Conservation (phyloP, 1,139 yeast genomes). For the Chernovozyma sophiae-reginae region DNA sequence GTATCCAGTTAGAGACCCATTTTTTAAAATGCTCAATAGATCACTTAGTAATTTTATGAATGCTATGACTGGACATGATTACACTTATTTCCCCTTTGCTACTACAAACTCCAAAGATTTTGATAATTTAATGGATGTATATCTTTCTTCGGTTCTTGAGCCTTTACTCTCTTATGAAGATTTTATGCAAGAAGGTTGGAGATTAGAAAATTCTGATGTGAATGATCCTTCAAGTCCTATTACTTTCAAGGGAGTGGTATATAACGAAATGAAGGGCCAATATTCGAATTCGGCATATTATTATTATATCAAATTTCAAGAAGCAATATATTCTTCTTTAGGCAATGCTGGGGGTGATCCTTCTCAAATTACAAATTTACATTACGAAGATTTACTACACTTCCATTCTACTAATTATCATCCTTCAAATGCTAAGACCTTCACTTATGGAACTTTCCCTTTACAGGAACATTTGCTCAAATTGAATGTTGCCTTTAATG, state of each 20-base stretch:
- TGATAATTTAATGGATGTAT: conserved; percentile 80
- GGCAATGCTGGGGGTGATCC: conserved; percentile 98
- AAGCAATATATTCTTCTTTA: conserved; percentile 78
- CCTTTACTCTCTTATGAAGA: conserved; percentile 79
- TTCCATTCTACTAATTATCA: conserved; percentile 78
- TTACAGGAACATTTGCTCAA: conserved; percentile 58
- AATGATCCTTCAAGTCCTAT: conserved; percentile 58
- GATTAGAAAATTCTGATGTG: conserved; percentile 71
- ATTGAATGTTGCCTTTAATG: conserved; percentile 47
- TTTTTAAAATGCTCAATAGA: conserved; percentile 92
- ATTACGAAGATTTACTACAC: conserved; percentile 68
- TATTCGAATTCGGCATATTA: conserved; percentile 83
- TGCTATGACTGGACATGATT: conserved; percentile 98
- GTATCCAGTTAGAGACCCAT: conserved; percentile 94
- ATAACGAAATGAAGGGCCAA: conserved; percentile 98
- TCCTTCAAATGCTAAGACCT: conserved; percentile 85
- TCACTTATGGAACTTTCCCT: conserved; percentile 81
- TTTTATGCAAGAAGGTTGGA: conserved; percentile 97
- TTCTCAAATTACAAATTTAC: conserved; percentile 62
- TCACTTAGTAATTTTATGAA: conserved; percentile 91
- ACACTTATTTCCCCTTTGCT: conserved; percentile 93
- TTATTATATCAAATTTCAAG: conserved; percentile 80
- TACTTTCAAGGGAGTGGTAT: conserved; percentile 90
- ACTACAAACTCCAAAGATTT: conserved; percentile 85
- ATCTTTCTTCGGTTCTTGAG: conserved; percentile 79